phyloP scores from a whole-genome alignment of 2,329 filamentous ascomycete genomes.

The Pseudocercospora ulei region DNA sequence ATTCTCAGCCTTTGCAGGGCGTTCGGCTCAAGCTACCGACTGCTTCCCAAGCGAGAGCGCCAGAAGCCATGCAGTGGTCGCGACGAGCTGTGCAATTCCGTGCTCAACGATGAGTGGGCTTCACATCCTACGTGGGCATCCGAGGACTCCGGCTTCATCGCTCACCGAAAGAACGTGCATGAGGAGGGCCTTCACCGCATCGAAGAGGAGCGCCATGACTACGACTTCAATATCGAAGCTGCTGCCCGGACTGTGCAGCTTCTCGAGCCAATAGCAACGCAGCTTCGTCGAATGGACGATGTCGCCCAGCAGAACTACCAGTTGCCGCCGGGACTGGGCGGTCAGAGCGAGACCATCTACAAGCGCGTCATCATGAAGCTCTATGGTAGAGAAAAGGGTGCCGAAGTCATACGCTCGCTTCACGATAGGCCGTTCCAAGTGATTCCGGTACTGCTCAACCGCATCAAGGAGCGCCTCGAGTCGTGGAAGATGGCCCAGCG shows the following conservation, averaged over 20 bases:
- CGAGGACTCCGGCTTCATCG: constrained; percentile 94
- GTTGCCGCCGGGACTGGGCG: constrained; percentile 73
- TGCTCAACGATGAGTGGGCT: constrained; percentile 96
- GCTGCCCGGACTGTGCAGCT: constrained; percentile 92
- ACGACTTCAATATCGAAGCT: constrained; percentile 95
- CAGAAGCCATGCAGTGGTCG: constrained; percentile 87
- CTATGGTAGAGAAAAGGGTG: constrained; percentile 74
- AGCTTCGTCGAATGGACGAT: constrained; percentile 65
- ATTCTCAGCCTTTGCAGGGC: constrained; percentile 90
- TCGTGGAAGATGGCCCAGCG: constrained; percentile 95
- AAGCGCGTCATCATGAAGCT: constrained; percentile 96
- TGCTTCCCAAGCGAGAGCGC: constrained; percentile 81
- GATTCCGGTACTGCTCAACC: constrained; percentile 74
- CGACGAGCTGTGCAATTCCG: constrained; percentile 84
- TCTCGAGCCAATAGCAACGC: constrained; percentile 84
- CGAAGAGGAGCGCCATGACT: constrained; percentile 95
- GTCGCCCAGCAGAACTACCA: constrained; percentile 60
- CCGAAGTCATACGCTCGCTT: constrained; percentile 76
- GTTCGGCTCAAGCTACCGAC: constrained; percentile 88
- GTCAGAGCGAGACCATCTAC: constrained; percentile 92
- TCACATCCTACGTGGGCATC: constrained; percentile 98
- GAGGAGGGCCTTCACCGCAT: constrained; percentile 93
- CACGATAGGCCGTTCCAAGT: constrained; percentile 76
- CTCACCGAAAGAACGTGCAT: constrained; percentile 89
- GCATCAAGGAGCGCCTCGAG: constrained; percentile 91